Evolutionary conservation across 2,329 filamentous ascomycete species (phyloP), one percentile per base, ranked within the genome.

Genomic region (Ceratocystis cacaofunesta): DNA sequence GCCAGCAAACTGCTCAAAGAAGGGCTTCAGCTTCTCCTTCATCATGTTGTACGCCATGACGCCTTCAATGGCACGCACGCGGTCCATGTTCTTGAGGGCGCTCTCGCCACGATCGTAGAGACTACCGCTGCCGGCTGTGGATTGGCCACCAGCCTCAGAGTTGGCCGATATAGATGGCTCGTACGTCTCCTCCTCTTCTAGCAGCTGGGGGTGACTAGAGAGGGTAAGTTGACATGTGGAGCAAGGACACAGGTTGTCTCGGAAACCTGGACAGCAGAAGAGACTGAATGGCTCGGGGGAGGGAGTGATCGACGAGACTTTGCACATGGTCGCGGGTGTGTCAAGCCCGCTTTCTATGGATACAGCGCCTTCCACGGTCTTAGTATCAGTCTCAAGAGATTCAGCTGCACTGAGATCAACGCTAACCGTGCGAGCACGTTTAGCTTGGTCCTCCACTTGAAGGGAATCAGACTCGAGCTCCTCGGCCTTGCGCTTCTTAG

Each of bases 21-120:
- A 97, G 0, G 87, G 86, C 78, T 92, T 96, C n/a, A 99, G 85
- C 73, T 92, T 92, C 72, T 97, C 92, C 72, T 95, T 94, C 68
- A 99, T 82, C 71, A 95, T 88, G 71, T 97, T 96, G 76, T 97
- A 99, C 0, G 92, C 92, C 91, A 97, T 96, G 58, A 95, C 92
- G 17, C 94, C 94, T 74, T 99, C 89, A 65, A 99, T 96, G 3
- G 94, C 94, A 15, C 87, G 82, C 6, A 97, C 92, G 1, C 94
- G 88, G 73, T 99, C 94, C 66, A 99, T 86, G 71, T 90, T 95
- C 73, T 86, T 90, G 32, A 99, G 81, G 0, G 92, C 92, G 61
- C 90, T 92, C 76, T 99, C 94, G 60, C 94, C 94, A 19, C 91
- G 89, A 62, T 97, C 92, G 43, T 95, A 85, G 1, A 99, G 80